Base-by-base conservation (phyloP, 1,284 basidiomycete species). In the Blastosporella zonata region DNA sequence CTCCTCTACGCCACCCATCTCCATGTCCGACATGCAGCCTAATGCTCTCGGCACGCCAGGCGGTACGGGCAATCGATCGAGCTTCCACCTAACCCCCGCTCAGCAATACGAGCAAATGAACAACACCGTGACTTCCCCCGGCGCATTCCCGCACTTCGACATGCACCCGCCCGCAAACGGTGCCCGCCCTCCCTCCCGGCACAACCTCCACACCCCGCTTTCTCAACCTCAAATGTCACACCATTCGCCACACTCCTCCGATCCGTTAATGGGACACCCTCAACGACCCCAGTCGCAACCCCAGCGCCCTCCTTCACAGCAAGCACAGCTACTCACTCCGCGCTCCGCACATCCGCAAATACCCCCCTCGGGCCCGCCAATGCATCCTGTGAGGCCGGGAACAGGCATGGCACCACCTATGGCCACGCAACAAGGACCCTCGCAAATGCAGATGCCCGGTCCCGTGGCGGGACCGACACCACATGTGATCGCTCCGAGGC, bases 101-200 rank as follows among this genome's bases (percentile, higher is more conserved):
- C 82, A 85, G 57, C 74, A 77, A 43, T 71, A 75, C 49, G 73
- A 75, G 43, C 67, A 73, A 47, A 78, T 81, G 72, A 73, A 71
- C 44, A 15, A 17, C 65, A 70, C 7, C 29, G 13, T 3, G 43
- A 66, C 65, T 46, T 60, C 53, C 8, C 47, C 62, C 25, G 65
- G 66, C 34, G 55, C 55, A 37, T 71, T 67, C 36, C 25, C 57
- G 46, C 63, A 67, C 48, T 74, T 71, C 46, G 65, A 50, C 17
- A 60, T 63, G 47, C 64, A 70, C 51, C 65, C 63, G 18, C 68
- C 68, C 6, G 57, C 63, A 9, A 64, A 63, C 50, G 66, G 55
- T 0, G 72, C 70, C 6, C 73, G 77, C 41, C 76, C 76, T 1
- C 73, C 75, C 43, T 78, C 78, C 27, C 75, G 75, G 29, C 61